phyloP scores from a whole-genome alignment of 768 basidiomycete genomes.

The Macrolepiota dolichaula region DNA sequence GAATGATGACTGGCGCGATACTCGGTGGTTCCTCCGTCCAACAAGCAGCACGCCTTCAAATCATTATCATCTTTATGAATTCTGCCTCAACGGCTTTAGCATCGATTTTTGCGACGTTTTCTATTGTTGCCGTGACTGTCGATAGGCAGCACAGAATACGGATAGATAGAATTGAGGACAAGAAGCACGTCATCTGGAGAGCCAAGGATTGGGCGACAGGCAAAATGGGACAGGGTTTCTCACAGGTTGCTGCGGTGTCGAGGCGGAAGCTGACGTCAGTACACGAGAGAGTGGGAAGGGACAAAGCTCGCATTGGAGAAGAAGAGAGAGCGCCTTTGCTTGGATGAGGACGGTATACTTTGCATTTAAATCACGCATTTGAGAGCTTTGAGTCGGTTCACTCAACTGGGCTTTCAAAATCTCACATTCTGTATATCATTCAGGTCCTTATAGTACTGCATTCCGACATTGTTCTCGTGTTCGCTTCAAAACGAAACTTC shows the following conservation, averaged over 20 bases:
- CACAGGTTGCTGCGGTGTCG: not conserved
- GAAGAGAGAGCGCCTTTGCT: not conserved
- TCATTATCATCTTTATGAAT: conserved; percentile 96
- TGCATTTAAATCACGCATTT: too few species aligned
- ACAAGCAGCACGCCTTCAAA: conserved; percentile 83
- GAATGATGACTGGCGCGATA: conserved; percentile 92
- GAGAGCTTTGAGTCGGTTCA: too few species aligned
- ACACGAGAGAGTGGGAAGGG: not conserved
- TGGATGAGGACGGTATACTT: not conserved
- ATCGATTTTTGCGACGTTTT: conserved; percentile 58
- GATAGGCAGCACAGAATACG: conserved; percentile 68
- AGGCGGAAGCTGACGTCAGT: not conserved
- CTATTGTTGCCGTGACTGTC: conserved; percentile 59
- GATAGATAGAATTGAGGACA: conserved; percentile 52
- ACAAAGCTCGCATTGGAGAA: not conserved
- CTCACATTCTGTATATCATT: too few species aligned
- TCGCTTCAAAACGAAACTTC: too few species aligned
- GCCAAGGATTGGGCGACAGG: conserved; percentile 6
- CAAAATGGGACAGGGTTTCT: not conserved
- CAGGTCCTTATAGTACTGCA: too few species aligned
- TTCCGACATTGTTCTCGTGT: too few species aligned
- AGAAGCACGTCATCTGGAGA: conserved; percentile 12
- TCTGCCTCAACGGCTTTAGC: conserved; percentile 73
- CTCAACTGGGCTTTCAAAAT: too few species aligned
- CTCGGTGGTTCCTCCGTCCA: conserved; percentile 82